Percentiles rank a stretch among this genome's conserved stretches.
phyloP scores from a whole-genome alignment of 257 asterid species.

The Plantago major region DNA sequence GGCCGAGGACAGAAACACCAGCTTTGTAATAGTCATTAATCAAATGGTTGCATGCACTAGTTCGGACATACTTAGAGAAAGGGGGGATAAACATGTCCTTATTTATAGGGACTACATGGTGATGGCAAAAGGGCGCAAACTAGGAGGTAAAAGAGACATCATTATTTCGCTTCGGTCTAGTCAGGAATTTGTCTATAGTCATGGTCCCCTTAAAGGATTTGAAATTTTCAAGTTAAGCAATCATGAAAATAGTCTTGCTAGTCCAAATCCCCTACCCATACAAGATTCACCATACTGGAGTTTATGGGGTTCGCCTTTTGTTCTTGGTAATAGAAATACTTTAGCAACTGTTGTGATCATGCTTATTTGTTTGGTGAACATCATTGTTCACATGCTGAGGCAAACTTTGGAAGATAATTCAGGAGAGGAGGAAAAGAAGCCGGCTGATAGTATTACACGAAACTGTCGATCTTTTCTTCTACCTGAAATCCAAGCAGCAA shows the following conservation, averaged over 20 bases:
- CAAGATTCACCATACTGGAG: slow-evolving; percentile 6
- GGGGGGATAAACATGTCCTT: slow-evolving; percentile 29
- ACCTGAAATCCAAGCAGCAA: slow-evolving; percentile 36
- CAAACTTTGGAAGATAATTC: slow-evolving; percentile 23
- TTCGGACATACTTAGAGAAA: slow-evolving; percentile 29
- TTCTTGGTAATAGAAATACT: slow-evolving; percentile 26
- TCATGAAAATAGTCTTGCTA: too few relatives aligned
- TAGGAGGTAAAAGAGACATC: slow-evolving; percentile 38
- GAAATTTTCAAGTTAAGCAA: slow-evolving; percentile 58
- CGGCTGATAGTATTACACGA: not conserved
- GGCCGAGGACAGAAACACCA: too few relatives aligned
- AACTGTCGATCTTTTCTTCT: slow-evolving; percentile 38
- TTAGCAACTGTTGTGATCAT: slow-evolving; percentile 24
- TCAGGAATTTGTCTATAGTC: slow-evolving; percentile 19
- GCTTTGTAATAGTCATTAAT: too few relatives aligned
- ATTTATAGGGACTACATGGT: slow-evolving; percentile 48
- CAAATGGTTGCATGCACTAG: too few relatives aligned
- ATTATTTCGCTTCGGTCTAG: slow-evolving; percentile 36
- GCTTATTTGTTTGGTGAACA: slow-evolving; percentile 23
- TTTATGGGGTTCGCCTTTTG: not conserved
- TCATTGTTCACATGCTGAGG: slow-evolving; percentile 26
- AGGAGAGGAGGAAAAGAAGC: slow-evolving; percentile 18
- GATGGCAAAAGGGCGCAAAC: slow-evolving; percentile 48
- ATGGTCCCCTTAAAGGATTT: slow-evolving; percentile 37
- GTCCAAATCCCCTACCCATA: slow-evolving; percentile 22